Evolutionary conservation across 768 basidiomycete species (phyloP), one percentile per base, ranked within the genome.

Genomic region (Agrocybe chaxingu): DNA sequence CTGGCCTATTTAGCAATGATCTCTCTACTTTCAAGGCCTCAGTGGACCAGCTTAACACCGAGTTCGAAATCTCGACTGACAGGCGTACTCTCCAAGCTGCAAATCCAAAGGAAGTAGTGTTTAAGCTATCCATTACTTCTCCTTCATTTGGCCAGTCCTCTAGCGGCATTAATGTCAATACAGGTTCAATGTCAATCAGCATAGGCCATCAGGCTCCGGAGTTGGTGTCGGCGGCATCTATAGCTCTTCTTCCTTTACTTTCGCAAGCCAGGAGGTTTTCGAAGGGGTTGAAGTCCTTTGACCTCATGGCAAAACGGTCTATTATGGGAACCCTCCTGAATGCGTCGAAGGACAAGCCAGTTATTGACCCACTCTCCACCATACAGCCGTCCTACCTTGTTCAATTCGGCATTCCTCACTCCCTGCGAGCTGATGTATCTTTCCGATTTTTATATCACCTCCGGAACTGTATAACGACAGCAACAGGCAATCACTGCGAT

Each of bases 341-440:
- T 50, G 69, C 69, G 45, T 82, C 84, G n/a, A 67, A 70, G 29
- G 67, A 77, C 30, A 67, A 74, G 18, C 62, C 79, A 3, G 67
- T 81, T 29, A 73, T 89, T 6, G 89, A 93, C 61, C 87, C 89
- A 7, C 72, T 91, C 10, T 92, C 92, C 16, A 82, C 88, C 31
- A 89, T 84, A 30, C 89, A 92, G 42, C 88, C 90, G 5, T 92
- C 91, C 2, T 91, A 82, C 61, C 76, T 95, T 32, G 81, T 94
- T 19, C 90, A 90, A 61, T 80, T 75, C 40, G 91, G 91, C 4
- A 66, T 75, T 7, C 86, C 89, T 7, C 79, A 86, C 41, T 62
- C 73, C 33, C 63, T 92, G 43, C 87, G 93, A 19, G 78, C 78
- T 19, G 84, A 89, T 54, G 67, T 78, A 0, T 75, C 78, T 1